A percentile compares a stretch with the other conserved stretches of the same genome.
phyloP scores from a whole-genome alignment of 352 stramenopile species.

The Aphanomyces stellatus region DNA sequence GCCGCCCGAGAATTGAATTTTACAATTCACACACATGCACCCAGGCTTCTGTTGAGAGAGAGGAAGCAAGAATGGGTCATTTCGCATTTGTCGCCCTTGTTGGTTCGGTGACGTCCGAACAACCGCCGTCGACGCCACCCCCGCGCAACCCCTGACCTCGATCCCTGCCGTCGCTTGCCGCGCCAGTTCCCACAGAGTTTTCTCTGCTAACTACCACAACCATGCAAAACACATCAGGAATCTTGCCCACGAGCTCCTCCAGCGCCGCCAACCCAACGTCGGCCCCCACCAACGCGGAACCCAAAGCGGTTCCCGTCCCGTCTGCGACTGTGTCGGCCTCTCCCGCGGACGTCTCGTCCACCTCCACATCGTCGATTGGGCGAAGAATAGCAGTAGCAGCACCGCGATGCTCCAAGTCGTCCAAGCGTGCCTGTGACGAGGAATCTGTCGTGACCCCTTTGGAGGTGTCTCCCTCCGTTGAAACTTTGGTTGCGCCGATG shows the following conservation, averaged over 20 bases:
- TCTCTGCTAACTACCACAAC: too few relatives aligned
- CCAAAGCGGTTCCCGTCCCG: background rate
- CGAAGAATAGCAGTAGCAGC: background rate
- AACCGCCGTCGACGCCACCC: too few relatives aligned
- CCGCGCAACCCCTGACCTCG: too few relatives aligned
- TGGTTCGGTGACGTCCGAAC: too few relatives aligned
- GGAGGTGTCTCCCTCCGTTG: background rate
- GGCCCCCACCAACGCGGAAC: background rate
- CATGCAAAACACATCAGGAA: constrained; percentile 21
- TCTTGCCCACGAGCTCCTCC: constrained; percentile 15
- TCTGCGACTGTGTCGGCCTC: background rate
- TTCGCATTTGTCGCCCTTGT: constrained; percentile 11
- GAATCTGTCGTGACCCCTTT: background rate
- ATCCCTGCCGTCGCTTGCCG: too few relatives aligned
- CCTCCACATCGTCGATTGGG: background rate
- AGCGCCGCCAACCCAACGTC: background rate
- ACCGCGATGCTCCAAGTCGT: background rate
- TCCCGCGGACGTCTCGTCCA: background rate
- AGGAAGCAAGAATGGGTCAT: background rate
- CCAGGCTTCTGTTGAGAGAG: background rate
- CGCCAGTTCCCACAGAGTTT: too few relatives aligned
- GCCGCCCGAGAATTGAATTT: background rate
- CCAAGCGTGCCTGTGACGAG: background rate
- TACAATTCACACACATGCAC: background rate
- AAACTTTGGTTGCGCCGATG: background rate